These are phyloP conservation scores for Penicillium expansum DNA, from an alignment of 2,329 filamentous ascomycete species.

Conservation along the genomic window DNA sequence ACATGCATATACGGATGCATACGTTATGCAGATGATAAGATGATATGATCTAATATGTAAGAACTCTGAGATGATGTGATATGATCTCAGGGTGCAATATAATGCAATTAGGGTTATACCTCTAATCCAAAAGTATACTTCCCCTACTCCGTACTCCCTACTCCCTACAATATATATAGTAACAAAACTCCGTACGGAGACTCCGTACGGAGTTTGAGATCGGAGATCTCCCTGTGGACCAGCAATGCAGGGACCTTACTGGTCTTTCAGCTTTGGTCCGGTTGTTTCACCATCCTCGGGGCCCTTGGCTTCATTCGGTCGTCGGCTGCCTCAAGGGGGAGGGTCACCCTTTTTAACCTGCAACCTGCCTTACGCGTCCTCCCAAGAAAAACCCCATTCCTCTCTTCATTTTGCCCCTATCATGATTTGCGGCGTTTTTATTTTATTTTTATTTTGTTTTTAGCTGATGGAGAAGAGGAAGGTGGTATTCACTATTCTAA, in stretches of 20 bases:
- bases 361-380: conserved; percentile 32
- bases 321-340: conserved; percentile 11
- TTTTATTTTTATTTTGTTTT: neutral
- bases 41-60: neutral
- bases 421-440: conserved; percentile 2
- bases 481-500: conserved; percentile 10
- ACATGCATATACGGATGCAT: neutral
- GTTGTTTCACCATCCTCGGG: conserved; percentile 33
- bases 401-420: conserved; percentile 1
- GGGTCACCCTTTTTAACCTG: conserved; percentile 21
- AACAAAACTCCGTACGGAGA: neutral
- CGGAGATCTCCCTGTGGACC: conserved; percentile 12
- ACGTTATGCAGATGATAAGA: neutral
- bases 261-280: conserved; percentile 14
- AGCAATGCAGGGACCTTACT: conserved; percentile 15
- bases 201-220: neutral
- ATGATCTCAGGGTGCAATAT: neutral
- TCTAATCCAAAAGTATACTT: neutral
- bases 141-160: neutral
- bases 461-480: conserved; percentile 8
- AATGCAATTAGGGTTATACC: neutral
- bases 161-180: neutral
- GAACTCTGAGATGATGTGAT: neutral
- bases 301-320: conserved; percentile 28
- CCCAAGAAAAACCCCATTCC: conserved; percentile 7